phyloP scores from a whole-genome alignment of 441 rosid species.

The Breynia disticha region DNA sequence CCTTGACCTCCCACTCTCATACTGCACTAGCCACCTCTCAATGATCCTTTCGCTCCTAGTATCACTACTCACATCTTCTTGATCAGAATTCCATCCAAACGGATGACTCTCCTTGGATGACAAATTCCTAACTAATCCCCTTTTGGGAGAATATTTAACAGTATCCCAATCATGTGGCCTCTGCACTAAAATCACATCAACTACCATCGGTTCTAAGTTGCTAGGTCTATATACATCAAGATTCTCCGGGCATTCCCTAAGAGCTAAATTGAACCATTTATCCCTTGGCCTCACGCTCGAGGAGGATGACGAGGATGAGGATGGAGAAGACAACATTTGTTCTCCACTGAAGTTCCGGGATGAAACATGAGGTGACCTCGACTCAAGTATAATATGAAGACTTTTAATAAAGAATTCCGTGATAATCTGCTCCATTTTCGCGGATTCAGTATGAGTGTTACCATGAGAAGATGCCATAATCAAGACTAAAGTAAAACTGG shows the following conservation, averaged over 20 bases:
- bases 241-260: slow-evolving; percentile 83
- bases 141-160: slow-evolving; percentile 32
- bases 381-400: slow-evolving; percentile 79
- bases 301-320: slow-evolving; percentile 70
- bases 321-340: slow-evolving; percentile 57
- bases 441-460: slow-evolving; percentile 50
- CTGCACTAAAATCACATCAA: slow-evolving; percentile 74
- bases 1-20: slow-evolving; percentile 53
- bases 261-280: slow-evolving; percentile 87
- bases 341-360: slow-evolving; percentile 75
- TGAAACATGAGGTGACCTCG: slow-evolving; percentile 69
- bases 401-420: slow-evolving; percentile 83
- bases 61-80: slow-evolving; percentile 45
- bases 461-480: slow-evolving; percentile 50
- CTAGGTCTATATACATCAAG: slow-evolving; percentile 60
- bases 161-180: slow-evolving; percentile 46
- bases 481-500: slow-evolving; percentile 1
- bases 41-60: slow-evolving; percentile 51
- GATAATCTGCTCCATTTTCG: slow-evolving; percentile 67
- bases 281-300: slow-evolving; percentile 80
- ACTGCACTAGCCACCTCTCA: slow-evolving; percentile 92
- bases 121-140: slow-evolving; percentile 38
- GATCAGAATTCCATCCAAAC: slow-evolving; percentile 53
- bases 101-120: slow-evolving; percentile 38
- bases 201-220: slow-evolving; percentile 62